Conservation (phyloP, 345 rosid genomes). For the Lumnitzera littorea region DNA sequence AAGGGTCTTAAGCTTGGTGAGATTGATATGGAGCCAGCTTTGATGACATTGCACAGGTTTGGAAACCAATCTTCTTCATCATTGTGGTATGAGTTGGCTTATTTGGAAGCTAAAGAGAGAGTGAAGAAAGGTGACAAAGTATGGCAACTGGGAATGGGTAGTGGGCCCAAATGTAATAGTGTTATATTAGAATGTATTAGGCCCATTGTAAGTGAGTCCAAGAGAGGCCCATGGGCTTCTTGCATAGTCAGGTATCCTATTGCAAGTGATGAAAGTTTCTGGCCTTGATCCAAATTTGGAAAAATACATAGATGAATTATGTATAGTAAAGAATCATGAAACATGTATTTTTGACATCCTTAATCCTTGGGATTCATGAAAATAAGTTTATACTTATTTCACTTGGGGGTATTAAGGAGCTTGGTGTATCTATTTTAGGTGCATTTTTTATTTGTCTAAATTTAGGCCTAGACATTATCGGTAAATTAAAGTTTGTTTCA, state of each 20-base stretch:
- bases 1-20: conserved; percentile 36
- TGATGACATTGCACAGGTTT: conserved; percentile 50
- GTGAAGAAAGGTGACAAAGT: conserved; percentile 43
- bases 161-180: conserved; percentile 35
- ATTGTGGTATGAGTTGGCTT: conserved; percentile 43
- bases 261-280: background rate
- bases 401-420: too few species aligned
- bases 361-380: too few species aligned
- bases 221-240: conserved; percentile 31
- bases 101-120: conserved; percentile 43
- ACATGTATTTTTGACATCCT: too few species aligned
- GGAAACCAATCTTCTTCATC: conserved; percentile 58
- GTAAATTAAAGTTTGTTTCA: too few species aligned
- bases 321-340: too few species aligned
- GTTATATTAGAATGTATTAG: conserved; percentile 34
- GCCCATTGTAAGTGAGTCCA: conserved; percentile 27
- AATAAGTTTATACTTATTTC: too few species aligned
- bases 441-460: too few species aligned
- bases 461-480: too few species aligned
- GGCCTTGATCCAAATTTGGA: background rate
- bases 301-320: background rate
- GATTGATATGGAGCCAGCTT: conserved; percentile 35
- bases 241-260: conserved; percentile 28
- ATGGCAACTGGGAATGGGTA: conserved; percentile 50
- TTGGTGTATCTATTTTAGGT: too few species aligned